Percentiles rank a stretch among this genome's conserved stretches.
These are phyloP conservation scores for Thalia dealbata DNA, from an alignment of 176 grass and related monocot genomes.

Conservation along the genomic window DNA sequence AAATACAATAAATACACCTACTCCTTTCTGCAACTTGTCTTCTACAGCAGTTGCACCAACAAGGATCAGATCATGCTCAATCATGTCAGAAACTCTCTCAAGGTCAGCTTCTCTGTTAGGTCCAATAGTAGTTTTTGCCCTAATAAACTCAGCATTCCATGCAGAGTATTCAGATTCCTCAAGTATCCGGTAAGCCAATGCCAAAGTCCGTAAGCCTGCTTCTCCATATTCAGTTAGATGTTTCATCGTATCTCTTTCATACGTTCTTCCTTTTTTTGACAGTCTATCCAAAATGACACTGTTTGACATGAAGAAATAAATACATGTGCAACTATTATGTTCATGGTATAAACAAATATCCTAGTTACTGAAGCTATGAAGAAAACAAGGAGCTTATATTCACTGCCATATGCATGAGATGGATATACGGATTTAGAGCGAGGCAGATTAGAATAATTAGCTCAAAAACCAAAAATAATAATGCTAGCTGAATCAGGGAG, in stretches of 20 bases:
- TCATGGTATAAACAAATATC: background rate
- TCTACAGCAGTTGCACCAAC: conserved; percentile 90
- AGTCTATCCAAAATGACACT: conserved; percentile 97
- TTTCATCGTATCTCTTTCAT: conserved; percentile 60
- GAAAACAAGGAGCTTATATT: background rate
- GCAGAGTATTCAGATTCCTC: conserved; percentile 80
- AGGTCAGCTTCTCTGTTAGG: conserved; percentile 78
- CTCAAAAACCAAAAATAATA: background rate
- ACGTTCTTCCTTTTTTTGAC: conserved; percentile 74
- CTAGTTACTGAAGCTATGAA: background rate
- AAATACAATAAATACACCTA: conserved; percentile 14
- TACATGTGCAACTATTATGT: background rate
- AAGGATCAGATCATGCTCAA: conserved; percentile 86
- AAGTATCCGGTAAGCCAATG: conserved; percentile 74
- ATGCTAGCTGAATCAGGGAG: conserved; percentile 7
- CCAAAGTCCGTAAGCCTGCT: conserved; percentile 73
- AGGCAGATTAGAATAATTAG: background rate
- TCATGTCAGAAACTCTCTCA: conserved; percentile 72
- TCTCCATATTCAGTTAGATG: conserved; percentile 94
- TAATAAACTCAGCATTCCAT: conserved; percentile 88
- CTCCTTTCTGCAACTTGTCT: conserved; percentile 91
- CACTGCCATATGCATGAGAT: too few relatives aligned
- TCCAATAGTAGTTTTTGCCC: conserved; percentile 73
- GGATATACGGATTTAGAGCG: too few relatives aligned
- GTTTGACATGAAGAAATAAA: conserved; percentile 19